Conservation (phyloP, 257 asterid genomes). For the Solanum pinnatisectum region DNA sequence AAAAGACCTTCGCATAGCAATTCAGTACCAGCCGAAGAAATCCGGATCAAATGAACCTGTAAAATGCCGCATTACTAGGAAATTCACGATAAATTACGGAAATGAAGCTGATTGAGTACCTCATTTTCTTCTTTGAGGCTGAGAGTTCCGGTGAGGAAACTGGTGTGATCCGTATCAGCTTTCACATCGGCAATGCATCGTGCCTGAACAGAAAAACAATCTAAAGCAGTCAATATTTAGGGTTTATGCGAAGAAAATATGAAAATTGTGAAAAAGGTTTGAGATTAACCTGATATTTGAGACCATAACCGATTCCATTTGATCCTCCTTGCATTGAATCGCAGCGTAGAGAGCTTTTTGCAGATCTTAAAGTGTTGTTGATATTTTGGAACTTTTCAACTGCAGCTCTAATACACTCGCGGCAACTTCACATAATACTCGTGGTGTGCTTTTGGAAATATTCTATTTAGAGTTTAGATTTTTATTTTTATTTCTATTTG, state of each 20-base stretch:
- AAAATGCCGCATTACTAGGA: slow-evolving; percentile 3
- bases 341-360: neutral
- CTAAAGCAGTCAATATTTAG: neutral
- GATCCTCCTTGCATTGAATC: slow-evolving; percentile 73
- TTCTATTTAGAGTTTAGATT: neutral
- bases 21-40: slow-evolving; percentile 66
- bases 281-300: slow-evolving; percentile 69
- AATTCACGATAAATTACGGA: neutral
- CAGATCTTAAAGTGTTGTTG: neutral
- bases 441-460: neutral
- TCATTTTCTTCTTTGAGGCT: slow-evolving; percentile 97
- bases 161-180: slow-evolving; percentile 96
- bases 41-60: slow-evolving; percentile 89
- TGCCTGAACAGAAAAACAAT: slow-evolving; percentile 39
- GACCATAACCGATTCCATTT: slow-evolving; percentile 88
- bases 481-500: neutral
- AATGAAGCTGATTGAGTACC: slow-evolving; percentile 19
- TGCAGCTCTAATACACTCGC: neutral
- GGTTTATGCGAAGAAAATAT: neutral
- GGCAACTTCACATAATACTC: neutral
- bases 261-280: neutral
- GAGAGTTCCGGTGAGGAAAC: slow-evolving; percentile 84
- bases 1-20: slow-evolving; percentile 92
- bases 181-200: slow-evolving; percentile 95
- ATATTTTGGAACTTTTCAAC: neutral